These are phyloP conservation scores for Albifimbria verrucaria DNA, from an alignment of 2,329 filamentous ascomycete genomes.

Conservation along the genomic window DNA sequence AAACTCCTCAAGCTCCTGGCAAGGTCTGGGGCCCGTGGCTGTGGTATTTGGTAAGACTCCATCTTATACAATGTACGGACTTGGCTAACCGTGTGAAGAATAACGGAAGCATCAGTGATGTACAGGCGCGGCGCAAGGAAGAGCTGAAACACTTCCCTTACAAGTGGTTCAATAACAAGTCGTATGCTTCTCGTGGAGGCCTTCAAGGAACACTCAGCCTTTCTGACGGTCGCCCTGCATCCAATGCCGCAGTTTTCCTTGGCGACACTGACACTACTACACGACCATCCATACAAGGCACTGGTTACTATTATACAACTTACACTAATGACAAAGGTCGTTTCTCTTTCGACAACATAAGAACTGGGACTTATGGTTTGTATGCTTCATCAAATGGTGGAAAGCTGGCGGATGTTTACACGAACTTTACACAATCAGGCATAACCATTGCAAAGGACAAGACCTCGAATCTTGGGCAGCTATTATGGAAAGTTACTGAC, in stretches of 20 bases:
- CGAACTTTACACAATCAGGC: slow-evolving; percentile 9
- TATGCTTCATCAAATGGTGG: slow-evolving; percentile 9
- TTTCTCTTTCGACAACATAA: slow-evolving; percentile 7
- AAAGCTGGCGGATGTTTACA: slow-evolving; percentile 10
- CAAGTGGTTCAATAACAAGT: slow-evolving; percentile 8
- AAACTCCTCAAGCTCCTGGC: slow-evolving; percentile 5
- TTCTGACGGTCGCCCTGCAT: slow-evolving; percentile 9
- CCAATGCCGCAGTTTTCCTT: slow-evolving; percentile 8
- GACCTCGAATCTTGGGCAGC: slow-evolving; percentile 6
- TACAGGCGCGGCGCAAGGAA: slow-evolving; percentile 1
- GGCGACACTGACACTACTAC: slow-evolving; percentile 5
- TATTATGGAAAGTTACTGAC: slow-evolving; percentile 7
- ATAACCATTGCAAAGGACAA: slow-evolving; percentile 8
- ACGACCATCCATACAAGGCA: slow-evolving; percentile 15
- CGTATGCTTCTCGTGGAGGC: slow-evolving; percentile 6
- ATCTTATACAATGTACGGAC: neutral
- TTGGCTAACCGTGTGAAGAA: neutral
- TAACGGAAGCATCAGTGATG: slow-evolving; percentile 7
- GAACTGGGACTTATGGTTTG: slow-evolving; percentile 8
- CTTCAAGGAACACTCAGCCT: slow-evolving; percentile 8
- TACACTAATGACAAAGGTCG: slow-evolving; percentile 11
- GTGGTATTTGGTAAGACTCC: slow-evolving; percentile 8
- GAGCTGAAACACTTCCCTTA: slow-evolving; percentile 9
- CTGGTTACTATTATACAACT: slow-evolving; percentile 11
- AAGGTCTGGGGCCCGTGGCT: slow-evolving; percentile 12